Percentiles rank a stretch among this genome's conserved stretches.
phyloP scores from a whole-genome alignment of 345 rosid genomes.

The Psidium friedrichsthalianum region DNA sequence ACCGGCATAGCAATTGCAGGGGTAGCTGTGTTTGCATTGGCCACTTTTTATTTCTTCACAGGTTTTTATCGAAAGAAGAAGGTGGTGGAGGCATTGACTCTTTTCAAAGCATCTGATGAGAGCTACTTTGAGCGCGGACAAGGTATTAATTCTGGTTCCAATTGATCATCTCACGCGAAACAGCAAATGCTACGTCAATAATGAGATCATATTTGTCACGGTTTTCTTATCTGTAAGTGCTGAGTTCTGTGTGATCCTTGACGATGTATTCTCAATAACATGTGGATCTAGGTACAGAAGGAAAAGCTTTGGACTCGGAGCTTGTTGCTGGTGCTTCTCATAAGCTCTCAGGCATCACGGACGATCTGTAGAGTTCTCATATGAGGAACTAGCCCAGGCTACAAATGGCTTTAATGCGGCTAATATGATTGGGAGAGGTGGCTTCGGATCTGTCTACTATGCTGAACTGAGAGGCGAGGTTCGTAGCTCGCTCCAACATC shows the following conservation, averaged over 20 bases:
- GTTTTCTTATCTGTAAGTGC: background rate
- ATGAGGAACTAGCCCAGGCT: constrained; percentile 22
- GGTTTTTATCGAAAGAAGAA: constrained; percentile 16
- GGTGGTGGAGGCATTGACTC: constrained; percentile 2
- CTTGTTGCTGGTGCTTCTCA: background rate
- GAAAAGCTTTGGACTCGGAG: background rate
- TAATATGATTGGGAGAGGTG: constrained; percentile 24
- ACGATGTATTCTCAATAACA: background rate
- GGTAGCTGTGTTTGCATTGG: constrained; percentile 8
- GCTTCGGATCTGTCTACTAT: constrained; percentile 27
- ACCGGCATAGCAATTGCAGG: constrained; percentile 33
- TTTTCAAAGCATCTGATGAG: constrained; percentile 10
- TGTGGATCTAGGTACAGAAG: constrained; percentile 4
- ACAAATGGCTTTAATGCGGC: constrained; percentile 18
- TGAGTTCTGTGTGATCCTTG: background rate
- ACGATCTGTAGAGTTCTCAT: constrained; percentile 17
- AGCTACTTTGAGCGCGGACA: constrained; percentile 1
- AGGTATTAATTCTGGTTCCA: constrained; percentile 4
- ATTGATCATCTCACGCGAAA: background rate
- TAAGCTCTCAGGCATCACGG: constrained; percentile 11
- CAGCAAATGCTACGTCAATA: background rate
- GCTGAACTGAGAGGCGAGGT: constrained; percentile 37
- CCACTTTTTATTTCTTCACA: constrained; percentile 1
- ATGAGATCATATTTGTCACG: background rate
- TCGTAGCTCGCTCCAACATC: background rate